Conservation (phyloP, 2,329 filamentous ascomycete genomes). For the Aspergillus latus region DNA sequence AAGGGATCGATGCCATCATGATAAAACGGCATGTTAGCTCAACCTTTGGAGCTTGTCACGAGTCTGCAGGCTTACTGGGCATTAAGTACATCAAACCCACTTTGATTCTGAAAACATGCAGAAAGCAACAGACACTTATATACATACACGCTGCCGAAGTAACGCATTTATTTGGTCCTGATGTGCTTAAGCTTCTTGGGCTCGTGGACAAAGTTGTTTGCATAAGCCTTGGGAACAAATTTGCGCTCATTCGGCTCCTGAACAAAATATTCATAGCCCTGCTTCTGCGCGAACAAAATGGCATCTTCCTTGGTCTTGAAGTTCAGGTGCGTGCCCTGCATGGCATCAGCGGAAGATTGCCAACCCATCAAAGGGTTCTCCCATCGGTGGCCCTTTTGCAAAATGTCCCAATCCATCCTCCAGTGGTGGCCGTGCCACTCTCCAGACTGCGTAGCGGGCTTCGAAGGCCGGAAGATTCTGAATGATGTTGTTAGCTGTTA, state of each 20-base stretch:
- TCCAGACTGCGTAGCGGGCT: slow-evolving; percentile 95
- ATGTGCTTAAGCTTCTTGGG: slow-evolving; percentile 84
- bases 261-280: slow-evolving; percentile 98
- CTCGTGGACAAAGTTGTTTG: slow-evolving; percentile 90
- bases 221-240: slow-evolving; percentile 88
- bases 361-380: slow-evolving; percentile 98
- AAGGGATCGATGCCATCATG: too few species aligned
- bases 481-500: slow-evolving; percentile 17
- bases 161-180: slow-evolving; percentile 67
- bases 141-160: slow-evolving; percentile 41
- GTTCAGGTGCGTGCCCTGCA: slow-evolving; percentile 89
- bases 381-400: slow-evolving; percentile 92
- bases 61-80: neutral
- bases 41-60: too few species aligned
- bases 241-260: slow-evolving; percentile 91
- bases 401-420: slow-evolving; percentile 98
- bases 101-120: slow-evolving; percentile 16
- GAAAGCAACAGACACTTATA: slow-evolving; percentile 33
- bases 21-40: too few species aligned
- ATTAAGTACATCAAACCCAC: slow-evolving; percentile 9
- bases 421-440: slow-evolving; percentile 80
- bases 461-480: slow-evolving; percentile 88
- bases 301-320: slow-evolving; percentile 95
- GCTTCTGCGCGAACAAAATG: slow-evolving; percentile 93
- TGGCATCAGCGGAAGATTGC: slow-evolving; percentile 91